Conservation (phyloP, 805 yeast species). For the Tetrapisispora pingtungensis region DNA sequence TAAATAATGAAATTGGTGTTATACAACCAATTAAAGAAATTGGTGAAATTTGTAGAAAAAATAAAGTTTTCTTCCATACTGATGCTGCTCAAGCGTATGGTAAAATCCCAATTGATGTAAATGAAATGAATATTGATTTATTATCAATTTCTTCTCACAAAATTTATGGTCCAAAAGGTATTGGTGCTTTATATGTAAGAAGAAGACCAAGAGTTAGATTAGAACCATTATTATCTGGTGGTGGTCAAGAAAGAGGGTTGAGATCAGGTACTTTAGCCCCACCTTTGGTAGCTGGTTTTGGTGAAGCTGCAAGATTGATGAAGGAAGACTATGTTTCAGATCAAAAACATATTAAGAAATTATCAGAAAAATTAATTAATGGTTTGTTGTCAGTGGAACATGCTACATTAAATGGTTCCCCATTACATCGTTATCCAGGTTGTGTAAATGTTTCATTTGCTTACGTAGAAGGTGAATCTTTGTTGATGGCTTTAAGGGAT, state of each 20-base stretch:
- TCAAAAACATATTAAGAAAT: constrained; percentile 51
- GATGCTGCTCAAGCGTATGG: constrained; percentile 98
- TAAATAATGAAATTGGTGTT: constrained; percentile 96
- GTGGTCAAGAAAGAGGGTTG: constrained; percentile 98
- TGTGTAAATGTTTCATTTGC: constrained; percentile 97
- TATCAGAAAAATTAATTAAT: constrained; percentile 62
- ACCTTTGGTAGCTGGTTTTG: constrained; percentile 91
- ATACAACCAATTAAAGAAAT: constrained; percentile 93
- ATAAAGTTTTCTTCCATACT: constrained; percentile 92
- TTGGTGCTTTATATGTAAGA: constrained; percentile 90
- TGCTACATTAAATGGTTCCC: constrained; percentile 83
- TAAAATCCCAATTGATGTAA: constrained; percentile 85
- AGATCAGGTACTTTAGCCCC: constrained; percentile 96
- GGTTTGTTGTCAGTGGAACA: constrained; percentile 77
- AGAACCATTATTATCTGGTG: constrained; percentile 91
- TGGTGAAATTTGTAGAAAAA: constrained; percentile 73
- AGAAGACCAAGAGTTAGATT: constrained; percentile 97
- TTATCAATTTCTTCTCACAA: constrained; percentile 93
- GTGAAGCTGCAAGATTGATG: constrained; percentile 91
- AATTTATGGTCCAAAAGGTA: constrained; percentile 95
- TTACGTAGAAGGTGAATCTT: constrained; percentile 94
- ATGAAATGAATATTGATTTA: constrained; percentile 84
- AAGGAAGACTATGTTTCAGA: constrained; percentile 65
- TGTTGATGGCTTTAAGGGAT: constrained; percentile 94
- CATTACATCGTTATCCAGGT: constrained; percentile 68